Percentiles rank a stretch among this genome's conserved stretches.
phyloP scores from a whole-genome alignment of 202 grass and related monocot species.

The Elaeis oleifera region DNA sequence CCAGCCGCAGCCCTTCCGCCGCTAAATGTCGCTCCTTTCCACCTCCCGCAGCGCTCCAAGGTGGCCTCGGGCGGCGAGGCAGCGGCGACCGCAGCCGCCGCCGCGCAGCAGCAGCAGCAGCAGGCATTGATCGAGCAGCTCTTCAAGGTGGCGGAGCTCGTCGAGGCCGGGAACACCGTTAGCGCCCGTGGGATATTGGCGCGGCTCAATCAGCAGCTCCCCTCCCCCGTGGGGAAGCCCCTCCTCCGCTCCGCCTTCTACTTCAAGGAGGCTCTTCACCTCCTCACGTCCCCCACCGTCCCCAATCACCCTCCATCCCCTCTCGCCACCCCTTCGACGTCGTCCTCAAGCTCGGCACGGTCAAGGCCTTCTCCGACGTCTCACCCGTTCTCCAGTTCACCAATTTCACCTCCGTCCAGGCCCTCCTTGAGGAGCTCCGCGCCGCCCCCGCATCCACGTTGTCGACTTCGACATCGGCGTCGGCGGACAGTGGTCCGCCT shows the following conservation, averaged over 20 bases:
- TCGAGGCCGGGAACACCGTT: slow-evolving; percentile 30
- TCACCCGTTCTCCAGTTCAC: slow-evolving; percentile 45
- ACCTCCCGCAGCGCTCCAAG: not conserved
- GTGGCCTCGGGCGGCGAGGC: not conserved
- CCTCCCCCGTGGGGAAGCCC: slow-evolving; percentile 19
- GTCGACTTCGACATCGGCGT: slow-evolving; percentile 37
- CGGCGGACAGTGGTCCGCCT: slow-evolving; percentile 31
- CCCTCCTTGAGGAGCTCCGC: slow-evolving; percentile 39
- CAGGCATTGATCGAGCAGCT: slow-evolving; percentile 31
- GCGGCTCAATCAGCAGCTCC: slow-evolving; percentile 69
- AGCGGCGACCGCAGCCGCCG: not conserved
- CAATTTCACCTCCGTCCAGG: slow-evolving; percentile 39
- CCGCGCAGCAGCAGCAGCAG: slow-evolving; percentile 2
- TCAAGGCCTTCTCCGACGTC: slow-evolving; percentile 39
- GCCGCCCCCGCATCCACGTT: slow-evolving; percentile 28
- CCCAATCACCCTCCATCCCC: not conserved
- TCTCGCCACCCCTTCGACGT: slow-evolving; percentile 26
- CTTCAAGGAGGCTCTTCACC: slow-evolving; percentile 39
- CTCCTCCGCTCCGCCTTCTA: slow-evolving; percentile 34
- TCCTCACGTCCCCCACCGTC: slow-evolving; percentile 9
- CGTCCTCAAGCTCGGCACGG: slow-evolving; percentile 31
- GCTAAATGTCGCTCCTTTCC: not conserved
- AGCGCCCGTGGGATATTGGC: slow-evolving; percentile 56
- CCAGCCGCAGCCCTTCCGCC: not conserved
- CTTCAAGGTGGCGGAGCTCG: slow-evolving; percentile 26